Evolutionary conservation across 1,284 basidiomycete genomes (phyloP).

Genomic region (Singerocomus rubriflavus): DNA sequence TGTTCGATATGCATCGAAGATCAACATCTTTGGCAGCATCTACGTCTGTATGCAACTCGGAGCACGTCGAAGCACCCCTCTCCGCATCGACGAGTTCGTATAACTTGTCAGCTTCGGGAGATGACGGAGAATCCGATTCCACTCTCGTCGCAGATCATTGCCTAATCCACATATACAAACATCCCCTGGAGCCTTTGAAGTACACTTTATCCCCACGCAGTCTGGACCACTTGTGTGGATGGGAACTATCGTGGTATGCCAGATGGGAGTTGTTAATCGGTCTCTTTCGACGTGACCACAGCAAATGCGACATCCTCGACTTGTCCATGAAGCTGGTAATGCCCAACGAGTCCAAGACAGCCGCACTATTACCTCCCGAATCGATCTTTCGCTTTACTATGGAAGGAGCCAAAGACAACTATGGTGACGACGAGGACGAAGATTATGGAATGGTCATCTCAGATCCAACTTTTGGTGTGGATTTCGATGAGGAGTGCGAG

Average conservation of each 20-base stretch:
- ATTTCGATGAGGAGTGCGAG: constrained; percentile 29
- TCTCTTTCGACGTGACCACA: constrained; percentile 23
- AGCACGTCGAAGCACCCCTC: constrained; percentile 11
- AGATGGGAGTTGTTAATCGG: constrained; percentile 29
- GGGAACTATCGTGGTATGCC: constrained; percentile 31
- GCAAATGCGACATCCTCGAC: neutral
- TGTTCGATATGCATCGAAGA: constrained; percentile 49
- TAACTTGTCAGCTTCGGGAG: constrained; percentile 13
- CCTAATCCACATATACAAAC: neutral
- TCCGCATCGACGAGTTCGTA: constrained; percentile 28
- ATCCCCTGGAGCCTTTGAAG: neutral
- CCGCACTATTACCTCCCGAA: neutral
- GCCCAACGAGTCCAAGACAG: neutral
- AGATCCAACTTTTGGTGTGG: constrained; percentile 17
- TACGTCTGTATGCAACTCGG: neutral
- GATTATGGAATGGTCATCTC: constrained; percentile 28
- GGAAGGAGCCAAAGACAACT: constrained; percentile 1
- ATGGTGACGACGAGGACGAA: constrained; percentile 25
- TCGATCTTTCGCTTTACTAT: constrained; percentile 13
- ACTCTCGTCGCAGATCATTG: constrained; percentile 24
- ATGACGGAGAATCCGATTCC: constrained; percentile 25
- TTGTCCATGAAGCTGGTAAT: neutral
- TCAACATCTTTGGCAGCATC: constrained; percentile 1
- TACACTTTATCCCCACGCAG: neutral
- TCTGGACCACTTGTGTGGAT: constrained; percentile 9